These are phyloP conservation scores for Pseudonitzschia delicatissima DNA, from an alignment of 108 stramenopile genomes.

Conservation along the genomic window DNA sequence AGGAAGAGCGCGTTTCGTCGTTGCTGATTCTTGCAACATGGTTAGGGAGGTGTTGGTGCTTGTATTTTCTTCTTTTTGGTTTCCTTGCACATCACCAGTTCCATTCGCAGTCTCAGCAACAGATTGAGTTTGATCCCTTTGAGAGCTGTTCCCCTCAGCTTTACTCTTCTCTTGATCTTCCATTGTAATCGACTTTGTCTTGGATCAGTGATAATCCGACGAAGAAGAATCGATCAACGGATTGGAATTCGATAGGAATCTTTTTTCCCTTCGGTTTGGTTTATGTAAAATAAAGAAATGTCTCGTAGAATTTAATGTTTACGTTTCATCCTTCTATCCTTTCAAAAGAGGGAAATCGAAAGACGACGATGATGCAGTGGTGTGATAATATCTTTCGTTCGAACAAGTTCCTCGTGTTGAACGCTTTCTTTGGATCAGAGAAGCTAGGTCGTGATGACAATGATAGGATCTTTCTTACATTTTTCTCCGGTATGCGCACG, in stretches of 20 bases:
- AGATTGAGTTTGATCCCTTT: neutral
- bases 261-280: neutral
- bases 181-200: neutral
- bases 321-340: neutral
- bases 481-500: neutral
- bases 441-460: no score
- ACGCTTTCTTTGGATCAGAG: neutral
- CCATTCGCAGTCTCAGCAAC: neutral
- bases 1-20: neutral
- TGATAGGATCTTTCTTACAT: conserved; percentile 3
- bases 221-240: neutral
- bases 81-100: neutral
- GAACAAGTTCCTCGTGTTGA: neutral
- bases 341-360: neutral
- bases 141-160: neutral
- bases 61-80: neutral
- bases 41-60: neutral
- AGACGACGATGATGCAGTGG: no score
- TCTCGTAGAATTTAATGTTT: no score
- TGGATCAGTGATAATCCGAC: neutral
- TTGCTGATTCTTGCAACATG: neutral
- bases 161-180: neutral
- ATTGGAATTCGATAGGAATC: neutral
- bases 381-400: neutral
- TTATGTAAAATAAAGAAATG: neutral